Evolutionary conservation across 306 rosid species (phyloP).

Genomic region (Astragalus glycyphyllos): DNA sequence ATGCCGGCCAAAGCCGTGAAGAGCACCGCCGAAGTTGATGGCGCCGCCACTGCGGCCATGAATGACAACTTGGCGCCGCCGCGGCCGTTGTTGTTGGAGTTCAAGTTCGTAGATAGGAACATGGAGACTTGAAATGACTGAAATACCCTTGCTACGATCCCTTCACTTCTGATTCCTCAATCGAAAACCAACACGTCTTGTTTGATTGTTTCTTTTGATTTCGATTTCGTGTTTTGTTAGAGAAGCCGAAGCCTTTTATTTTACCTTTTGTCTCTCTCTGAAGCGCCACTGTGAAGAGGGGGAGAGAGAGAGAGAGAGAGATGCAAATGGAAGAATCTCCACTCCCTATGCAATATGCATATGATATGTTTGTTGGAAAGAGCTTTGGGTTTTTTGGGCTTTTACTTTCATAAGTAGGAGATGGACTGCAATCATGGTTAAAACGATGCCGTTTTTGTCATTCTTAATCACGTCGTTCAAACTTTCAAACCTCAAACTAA

Average conservation of each 20-base stretch:
- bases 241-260: constrained; percentile 38
- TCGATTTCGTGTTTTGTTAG: constrained; percentile 19
- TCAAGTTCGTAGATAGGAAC: constrained; percentile 56
- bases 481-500: constrained; percentile 32
- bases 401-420: constrained; percentile 16
- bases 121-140: constrained; percentile 54
- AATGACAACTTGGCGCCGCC: constrained; percentile 52
- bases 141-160: constrained; percentile 41
- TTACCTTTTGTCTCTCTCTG: constrained; percentile 43
- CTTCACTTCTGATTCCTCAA: neutral
- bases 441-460: constrained; percentile 43
- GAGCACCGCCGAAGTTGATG: constrained; percentile 56
- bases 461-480: constrained; percentile 23
- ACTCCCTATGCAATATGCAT: constrained; percentile 33
- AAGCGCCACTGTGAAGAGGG: constrained; percentile 32
- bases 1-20: constrained; percentile 79
- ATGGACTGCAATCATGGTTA: neutral
- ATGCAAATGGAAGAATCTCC: constrained; percentile 43
- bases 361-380: constrained; percentile 35
- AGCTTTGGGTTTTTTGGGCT: constrained; percentile 32
- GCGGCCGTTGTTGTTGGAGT: constrained; percentile 48
- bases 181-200: constrained; percentile 42
- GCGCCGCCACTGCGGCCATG: constrained; percentile 49
- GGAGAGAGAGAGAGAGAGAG: constrained; percentile 13
- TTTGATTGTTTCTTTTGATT: constrained; percentile 21